phyloP scores from a whole-genome alignment of 2,329 filamentous ascomycete genomes.

The Orbilia javanica region DNA sequence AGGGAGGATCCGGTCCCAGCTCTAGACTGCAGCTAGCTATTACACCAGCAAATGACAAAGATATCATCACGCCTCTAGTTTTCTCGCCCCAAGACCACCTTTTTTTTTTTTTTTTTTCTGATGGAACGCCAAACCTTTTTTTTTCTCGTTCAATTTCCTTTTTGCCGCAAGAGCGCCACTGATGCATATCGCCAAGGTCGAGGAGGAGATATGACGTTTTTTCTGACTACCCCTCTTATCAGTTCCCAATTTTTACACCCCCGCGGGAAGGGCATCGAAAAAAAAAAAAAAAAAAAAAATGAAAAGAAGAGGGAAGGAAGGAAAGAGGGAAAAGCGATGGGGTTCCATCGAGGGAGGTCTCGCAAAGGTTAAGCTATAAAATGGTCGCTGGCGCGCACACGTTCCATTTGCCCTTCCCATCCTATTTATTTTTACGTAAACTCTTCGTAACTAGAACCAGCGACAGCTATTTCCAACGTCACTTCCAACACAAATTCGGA shows the following conservation, averaged over 20 bases:
- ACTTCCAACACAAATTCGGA: conserved; percentile 36
- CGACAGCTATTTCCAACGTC: conserved; percentile 30
- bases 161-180: conserved; percentile 37
- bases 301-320: not conserved
- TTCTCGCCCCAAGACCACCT: conserved; percentile 1
- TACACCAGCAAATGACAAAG: conserved; percentile 57
- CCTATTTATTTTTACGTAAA: conserved; percentile 49
- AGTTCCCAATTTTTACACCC: conserved; percentile 3
- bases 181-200: conserved; percentile 43
- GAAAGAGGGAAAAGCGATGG: not conserved
- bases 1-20: too few species aligned
- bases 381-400: conserved; percentile 28
- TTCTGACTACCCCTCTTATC: conserved; percentile 47
- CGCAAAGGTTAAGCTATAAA: conserved; percentile 36
- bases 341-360: not conserved
- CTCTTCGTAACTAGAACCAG: not conserved
- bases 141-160: not conserved
- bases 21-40: too few species aligned
- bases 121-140: not conserved
- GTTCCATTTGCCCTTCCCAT: conserved; percentile 1
- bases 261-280: not conserved
- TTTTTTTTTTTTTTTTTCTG: too few species aligned
- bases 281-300: not conserved
- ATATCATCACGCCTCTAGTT: conserved; percentile 23
- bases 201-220: conserved; percentile 46